Percentiles rank a stretch among this genome's conserved stretches.
Conservation (phyloP, 768 basidiomycete genomes). For the Cyclocybe aegerita region DNA sequence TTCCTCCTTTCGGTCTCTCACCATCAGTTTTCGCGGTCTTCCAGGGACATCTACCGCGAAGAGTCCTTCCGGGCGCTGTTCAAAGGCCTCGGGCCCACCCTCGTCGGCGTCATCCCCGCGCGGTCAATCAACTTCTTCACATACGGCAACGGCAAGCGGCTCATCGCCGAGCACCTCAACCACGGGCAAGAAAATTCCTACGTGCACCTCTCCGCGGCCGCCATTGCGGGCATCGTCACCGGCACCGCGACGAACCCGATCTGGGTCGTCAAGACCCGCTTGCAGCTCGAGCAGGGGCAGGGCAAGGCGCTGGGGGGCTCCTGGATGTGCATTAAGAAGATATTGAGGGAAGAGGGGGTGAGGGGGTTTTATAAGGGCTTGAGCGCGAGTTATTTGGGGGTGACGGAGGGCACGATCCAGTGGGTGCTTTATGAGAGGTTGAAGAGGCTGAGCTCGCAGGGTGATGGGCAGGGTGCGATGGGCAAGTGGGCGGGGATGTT, state of each 20-base stretch:
- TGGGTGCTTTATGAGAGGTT: slow-evolving; percentile 96
- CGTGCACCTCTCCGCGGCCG: slow-evolving; percentile 86
- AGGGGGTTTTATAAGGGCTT: slow-evolving; percentile 93
- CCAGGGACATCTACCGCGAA: slow-evolving; percentile 83
- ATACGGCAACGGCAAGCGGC: slow-evolving; percentile 94
- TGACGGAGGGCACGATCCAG: slow-evolving; percentile 94
- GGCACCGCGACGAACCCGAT: slow-evolving; percentile 95
- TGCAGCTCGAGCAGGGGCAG: slow-evolving; percentile 60
- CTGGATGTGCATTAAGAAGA: slow-evolving; percentile 63
- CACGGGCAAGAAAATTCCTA: slow-evolving; percentile 76
- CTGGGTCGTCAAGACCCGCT: slow-evolving; percentile 97
- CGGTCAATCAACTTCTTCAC: slow-evolving; percentile 98
- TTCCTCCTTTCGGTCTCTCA: background rate
- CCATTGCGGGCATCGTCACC: slow-evolving; percentile 82
- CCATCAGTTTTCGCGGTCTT: background rate
- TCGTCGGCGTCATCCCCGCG: slow-evolving; percentile 94
- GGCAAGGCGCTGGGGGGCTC: slow-evolving; percentile 49
- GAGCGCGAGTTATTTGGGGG: slow-evolving; percentile 92
- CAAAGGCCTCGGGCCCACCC: slow-evolving; percentile 90
- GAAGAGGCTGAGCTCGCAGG: slow-evolving; percentile 61
- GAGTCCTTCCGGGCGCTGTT: slow-evolving; percentile 91
- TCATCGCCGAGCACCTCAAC: slow-evolving; percentile 84
- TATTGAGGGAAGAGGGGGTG: slow-evolving; percentile 79
- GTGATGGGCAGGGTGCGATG: slow-evolving; percentile 55
- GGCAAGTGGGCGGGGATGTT: slow-evolving; percentile 81